phyloP scores from a whole-genome alignment of 2,329 filamentous ascomycete genomes.

The Aureobasidium sp. region DNA sequence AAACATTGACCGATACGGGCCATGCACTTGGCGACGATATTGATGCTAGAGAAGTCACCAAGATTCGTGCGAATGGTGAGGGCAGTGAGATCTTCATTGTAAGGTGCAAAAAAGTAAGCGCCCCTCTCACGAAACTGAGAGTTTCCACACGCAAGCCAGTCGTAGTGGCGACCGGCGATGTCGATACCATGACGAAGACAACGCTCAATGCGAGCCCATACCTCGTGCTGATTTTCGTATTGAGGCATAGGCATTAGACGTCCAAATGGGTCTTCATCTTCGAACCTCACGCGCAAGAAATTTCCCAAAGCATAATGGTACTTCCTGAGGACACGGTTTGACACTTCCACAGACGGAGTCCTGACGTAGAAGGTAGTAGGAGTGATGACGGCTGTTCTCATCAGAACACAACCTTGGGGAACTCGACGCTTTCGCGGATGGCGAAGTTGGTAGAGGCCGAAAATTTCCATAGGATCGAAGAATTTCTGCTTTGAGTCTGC shows the following conservation, averaged over 20 bases:
- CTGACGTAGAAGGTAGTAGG: constrained; percentile 84
- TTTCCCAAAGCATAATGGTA: constrained; percentile 75
- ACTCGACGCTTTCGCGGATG: constrained; percentile 46
- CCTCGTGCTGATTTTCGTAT: constrained; percentile 40
- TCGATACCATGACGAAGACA: constrained; percentile 81
- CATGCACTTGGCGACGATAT: constrained; percentile 87
- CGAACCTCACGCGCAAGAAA: constrained; percentile 91
- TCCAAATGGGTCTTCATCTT: constrained; percentile 74
- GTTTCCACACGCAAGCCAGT: constrained; percentile 95
- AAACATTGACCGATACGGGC: constrained; percentile 95
- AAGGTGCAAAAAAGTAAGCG: constrained; percentile 89
- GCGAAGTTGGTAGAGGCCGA: constrained; percentile 52
- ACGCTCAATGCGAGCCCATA: constrained; percentile 79
- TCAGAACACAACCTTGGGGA: constrained; percentile 77
- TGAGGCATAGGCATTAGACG: constrained; percentile 33
- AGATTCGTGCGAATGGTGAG: constrained; percentile 86
- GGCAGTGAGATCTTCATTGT: constrained; percentile 52
- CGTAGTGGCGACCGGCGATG: constrained; percentile 83
- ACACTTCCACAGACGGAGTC: constrained; percentile 83
- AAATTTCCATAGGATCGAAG: constrained; percentile 77
- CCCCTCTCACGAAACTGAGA: constrained; percentile 95
- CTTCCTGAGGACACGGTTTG: constrained; percentile 85
- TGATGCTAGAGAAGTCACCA: constrained; percentile 86
- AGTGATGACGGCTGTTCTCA: constrained; percentile 83
- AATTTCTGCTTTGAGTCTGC: constrained; percentile 69